These are phyloP conservation scores for Populus alba DNA, from an alignment of 345 rosid genomes.

Conservation along the genomic window DNA sequence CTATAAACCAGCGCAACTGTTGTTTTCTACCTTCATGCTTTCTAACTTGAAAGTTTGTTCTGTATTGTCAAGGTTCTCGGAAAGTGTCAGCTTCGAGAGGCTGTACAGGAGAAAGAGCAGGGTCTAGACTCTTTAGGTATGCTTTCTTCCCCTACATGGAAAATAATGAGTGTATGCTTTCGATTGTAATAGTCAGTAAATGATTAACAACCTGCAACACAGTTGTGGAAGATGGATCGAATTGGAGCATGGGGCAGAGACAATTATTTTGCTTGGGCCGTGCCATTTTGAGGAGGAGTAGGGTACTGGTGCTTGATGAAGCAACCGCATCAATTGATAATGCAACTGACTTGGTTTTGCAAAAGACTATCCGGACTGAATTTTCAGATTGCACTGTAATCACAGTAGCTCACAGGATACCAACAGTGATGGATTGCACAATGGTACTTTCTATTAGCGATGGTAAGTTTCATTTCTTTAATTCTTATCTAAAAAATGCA, in stretches of 20 bases:
- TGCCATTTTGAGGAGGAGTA: slow-evolving; percentile 78
- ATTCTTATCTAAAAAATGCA: background rate
- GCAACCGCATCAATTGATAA: slow-evolving; percentile 97
- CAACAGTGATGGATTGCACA: slow-evolving; percentile 94
- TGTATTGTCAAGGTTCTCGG: slow-evolving; percentile 55
- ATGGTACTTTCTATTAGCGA: slow-evolving; percentile 84
- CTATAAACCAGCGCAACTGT: too few relatives aligned
- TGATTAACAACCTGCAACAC: background rate
- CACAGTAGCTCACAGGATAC: slow-evolving; percentile 92
- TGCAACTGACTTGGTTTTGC: slow-evolving; percentile 81
- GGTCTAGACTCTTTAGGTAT: slow-evolving; percentile 79
- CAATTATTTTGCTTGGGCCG: slow-evolving; percentile 90
- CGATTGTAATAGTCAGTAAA: background rate
- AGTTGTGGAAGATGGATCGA: slow-evolving; percentile 91
- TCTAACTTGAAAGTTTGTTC: background rate
- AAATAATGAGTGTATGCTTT: background rate
- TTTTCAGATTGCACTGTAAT: slow-evolving; percentile 82
- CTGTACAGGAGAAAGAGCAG: slow-evolving; percentile 66
- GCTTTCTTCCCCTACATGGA: background rate
- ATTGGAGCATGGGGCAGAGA: slow-evolving; percentile 98
- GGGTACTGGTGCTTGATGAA: slow-evolving; percentile 83
- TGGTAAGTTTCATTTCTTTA: slow-evolving; percentile 44
- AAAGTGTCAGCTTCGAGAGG: slow-evolving; percentile 81
- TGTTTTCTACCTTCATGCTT: background rate
- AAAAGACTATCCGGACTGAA: slow-evolving; percentile 71